phyloP scores from a whole-genome alignment of 352 stramenopile genomes.

The Globisporangium parvum region DNA sequence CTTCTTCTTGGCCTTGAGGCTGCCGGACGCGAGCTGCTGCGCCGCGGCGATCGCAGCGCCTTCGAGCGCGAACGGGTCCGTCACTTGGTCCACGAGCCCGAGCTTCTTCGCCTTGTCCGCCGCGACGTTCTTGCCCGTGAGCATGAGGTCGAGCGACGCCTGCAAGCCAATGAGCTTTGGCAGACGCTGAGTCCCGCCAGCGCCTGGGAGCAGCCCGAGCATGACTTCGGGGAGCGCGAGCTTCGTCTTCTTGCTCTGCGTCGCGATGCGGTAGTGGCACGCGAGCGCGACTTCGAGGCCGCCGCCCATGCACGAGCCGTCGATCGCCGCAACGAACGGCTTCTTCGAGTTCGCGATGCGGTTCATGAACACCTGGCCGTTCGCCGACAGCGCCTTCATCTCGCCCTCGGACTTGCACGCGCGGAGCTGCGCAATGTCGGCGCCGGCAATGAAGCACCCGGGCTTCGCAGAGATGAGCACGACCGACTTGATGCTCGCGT shows the following conservation, averaged over 20 bases:
- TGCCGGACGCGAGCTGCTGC: conserved; percentile 86
- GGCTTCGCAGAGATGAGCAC: conserved; percentile 97
- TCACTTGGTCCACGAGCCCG: conserved; percentile 95
- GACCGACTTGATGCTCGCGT: conserved; percentile 92
- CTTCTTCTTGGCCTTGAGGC: conserved; percentile 91
- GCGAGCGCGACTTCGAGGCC: conserved; percentile 96
- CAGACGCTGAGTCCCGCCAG: conserved; percentile 97
- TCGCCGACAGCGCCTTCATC: conserved; percentile 88
- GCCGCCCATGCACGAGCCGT: conserved; percentile 95
- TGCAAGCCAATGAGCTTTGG: conserved; percentile 91
- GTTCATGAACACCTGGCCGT: conserved; percentile 92
- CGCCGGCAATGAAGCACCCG: conserved; percentile 97
- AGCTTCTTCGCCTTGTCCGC: conserved; percentile 96
- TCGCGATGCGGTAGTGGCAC: conserved; percentile 97
- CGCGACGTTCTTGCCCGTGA: conserved; percentile 95
- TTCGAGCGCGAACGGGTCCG: conserved; percentile 89
- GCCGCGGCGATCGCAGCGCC: conserved; percentile 87
- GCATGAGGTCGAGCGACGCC: conserved; percentile 95
- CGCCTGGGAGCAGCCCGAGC: conserved; percentile 95
- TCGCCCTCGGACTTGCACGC: conserved; percentile 86
- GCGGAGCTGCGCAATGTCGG: conserved; percentile 96
- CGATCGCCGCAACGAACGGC: conserved; percentile 95
- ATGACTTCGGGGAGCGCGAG: conserved; percentile 96
- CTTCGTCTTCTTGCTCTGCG: conserved; percentile 94
- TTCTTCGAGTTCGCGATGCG: conserved; percentile 90